Percentiles rank a stretch among this genome's conserved stretches.
Evolutionary conservation across 1,284 basidiomycete genomes (phyloP).

Genomic region (Phlebopus sp.): DNA sequence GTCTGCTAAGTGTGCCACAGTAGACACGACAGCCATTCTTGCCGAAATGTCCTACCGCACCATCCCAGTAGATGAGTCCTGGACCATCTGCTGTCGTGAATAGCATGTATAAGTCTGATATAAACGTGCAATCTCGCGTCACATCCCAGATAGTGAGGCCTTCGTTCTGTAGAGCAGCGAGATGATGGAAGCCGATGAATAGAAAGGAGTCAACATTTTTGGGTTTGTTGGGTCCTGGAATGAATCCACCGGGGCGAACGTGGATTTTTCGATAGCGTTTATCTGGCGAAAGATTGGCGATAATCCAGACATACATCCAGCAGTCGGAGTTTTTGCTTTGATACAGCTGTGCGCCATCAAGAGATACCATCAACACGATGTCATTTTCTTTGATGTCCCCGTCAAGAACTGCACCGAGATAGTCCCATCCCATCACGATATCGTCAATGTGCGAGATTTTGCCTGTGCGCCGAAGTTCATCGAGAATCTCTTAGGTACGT

Average conservation of each 20-base stretch:
- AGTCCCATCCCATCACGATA: constrained; percentile 10
- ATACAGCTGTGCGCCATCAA: constrained; percentile 37
- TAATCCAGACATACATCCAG: constrained; percentile 7
- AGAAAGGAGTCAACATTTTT: constrained; percentile 8
- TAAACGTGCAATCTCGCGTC: constrained; percentile 6
- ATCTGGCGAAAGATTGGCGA: constrained; percentile 2
- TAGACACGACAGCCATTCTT: constrained; percentile 20
- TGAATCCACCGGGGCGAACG: constrained; percentile 6
- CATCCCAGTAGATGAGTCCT: constrained; percentile 22
- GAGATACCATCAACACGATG: constrained; percentile 26
- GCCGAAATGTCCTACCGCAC: constrained; percentile 29
- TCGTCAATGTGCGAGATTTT: constrained; percentile 2
- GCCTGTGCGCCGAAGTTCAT: neutral
- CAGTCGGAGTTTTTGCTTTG: constrained; percentile 14
- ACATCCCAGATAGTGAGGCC: constrained; percentile 12
- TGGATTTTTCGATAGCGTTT: constrained; percentile 1
- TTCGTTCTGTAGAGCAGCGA: constrained; percentile 4
- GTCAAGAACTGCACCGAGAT: neutral
- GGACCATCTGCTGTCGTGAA: constrained; percentile 9
- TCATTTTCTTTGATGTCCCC: constrained; percentile 16
- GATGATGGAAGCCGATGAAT: constrained; percentile 4
- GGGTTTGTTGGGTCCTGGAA: constrained; percentile 9
- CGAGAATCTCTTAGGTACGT: constrained; percentile 2
- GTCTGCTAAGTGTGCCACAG: constrained; percentile 19
- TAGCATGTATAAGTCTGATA: constrained; percentile 13